Conservation (phyloP, 2,329 filamentous ascomycete genomes). For the Metarhizium humberi region DNA sequence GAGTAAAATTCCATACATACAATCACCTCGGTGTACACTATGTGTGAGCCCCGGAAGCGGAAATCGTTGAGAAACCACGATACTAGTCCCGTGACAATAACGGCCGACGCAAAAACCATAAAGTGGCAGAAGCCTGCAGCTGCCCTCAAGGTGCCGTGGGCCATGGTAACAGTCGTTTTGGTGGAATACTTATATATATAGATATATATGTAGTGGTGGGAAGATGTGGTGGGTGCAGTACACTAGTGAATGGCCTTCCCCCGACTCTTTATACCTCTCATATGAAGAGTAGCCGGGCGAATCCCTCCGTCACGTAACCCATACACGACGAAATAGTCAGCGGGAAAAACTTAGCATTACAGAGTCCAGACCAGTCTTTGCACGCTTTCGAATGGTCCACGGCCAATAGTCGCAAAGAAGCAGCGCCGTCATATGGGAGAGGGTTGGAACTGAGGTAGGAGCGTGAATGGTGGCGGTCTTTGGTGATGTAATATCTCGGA, state of each 20-base stretch:
- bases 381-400: not conserved
- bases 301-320: no score
- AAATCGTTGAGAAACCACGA: constrained; percentile 13
- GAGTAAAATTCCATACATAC: constrained; percentile 5
- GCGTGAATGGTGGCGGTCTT: not conserved
- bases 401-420: not conserved
- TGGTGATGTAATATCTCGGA: not conserved
- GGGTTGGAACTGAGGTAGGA: not conserved
- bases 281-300: not conserved
- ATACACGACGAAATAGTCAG: no score
- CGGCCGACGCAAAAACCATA: constrained; percentile 13
- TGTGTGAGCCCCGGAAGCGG: constrained; percentile 8
- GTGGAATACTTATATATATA: not conserved
- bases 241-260: not conserved
- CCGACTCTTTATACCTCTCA: not conserved
- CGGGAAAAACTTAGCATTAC: not conserved
- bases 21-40: constrained; percentile 16
- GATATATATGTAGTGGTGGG: not conserved
- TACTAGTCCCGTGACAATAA: constrained; percentile 14
- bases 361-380: not conserved
- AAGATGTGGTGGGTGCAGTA: not conserved
- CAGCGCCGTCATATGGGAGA: not conserved
- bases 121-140: constrained; percentile 7
- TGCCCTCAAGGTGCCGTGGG: not conserved
- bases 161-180: not conserved